phyloP scores from a whole-genome alignment of 106 monocot species.

The Allium fistulosum region DNA sequence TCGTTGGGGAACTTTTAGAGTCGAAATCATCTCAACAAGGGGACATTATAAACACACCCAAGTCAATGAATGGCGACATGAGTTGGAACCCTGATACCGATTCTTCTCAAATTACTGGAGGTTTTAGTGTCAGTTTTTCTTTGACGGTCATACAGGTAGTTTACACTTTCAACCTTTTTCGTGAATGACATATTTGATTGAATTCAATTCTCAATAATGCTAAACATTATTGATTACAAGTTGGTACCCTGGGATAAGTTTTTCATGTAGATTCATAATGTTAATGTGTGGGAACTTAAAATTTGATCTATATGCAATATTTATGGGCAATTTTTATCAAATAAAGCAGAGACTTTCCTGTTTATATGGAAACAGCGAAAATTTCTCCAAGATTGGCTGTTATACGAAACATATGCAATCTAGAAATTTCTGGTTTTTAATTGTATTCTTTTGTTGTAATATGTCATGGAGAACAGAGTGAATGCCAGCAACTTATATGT shows the following conservation, averaged over 20 bases:
- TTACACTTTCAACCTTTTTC: neutral
- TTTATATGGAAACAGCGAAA: too few relatives aligned
- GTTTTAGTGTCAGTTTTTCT: conserved; percentile 86
- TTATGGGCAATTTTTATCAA: too few relatives aligned
- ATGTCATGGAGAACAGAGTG: conserved; percentile 55
- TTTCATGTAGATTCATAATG: too few relatives aligned
- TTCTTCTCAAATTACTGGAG: conserved; percentile 78
- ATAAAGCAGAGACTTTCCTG: too few relatives aligned
- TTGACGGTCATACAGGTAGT: conserved; percentile 89
- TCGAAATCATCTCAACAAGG: conserved; percentile 68
- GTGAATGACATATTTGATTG: too few relatives aligned
- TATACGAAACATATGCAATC: too few relatives aligned
- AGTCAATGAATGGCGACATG: conserved; percentile 42
- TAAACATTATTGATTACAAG: too few relatives aligned
- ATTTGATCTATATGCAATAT: too few relatives aligned
- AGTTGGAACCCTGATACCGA: conserved; percentile 82
- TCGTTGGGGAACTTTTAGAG: conserved; percentile 91
- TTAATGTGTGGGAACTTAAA: too few relatives aligned
- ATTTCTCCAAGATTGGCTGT: too few relatives aligned
- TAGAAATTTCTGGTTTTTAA: neutral
- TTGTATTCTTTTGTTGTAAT: conserved; percentile 1
- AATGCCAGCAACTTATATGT: conserved; percentile 97
- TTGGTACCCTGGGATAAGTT: too few relatives aligned
- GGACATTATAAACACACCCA: conserved; percentile 54
- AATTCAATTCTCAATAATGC: too few relatives aligned